Conservation (phyloP, 345 rosid species). For the Fremontodendron californicum region DNA sequence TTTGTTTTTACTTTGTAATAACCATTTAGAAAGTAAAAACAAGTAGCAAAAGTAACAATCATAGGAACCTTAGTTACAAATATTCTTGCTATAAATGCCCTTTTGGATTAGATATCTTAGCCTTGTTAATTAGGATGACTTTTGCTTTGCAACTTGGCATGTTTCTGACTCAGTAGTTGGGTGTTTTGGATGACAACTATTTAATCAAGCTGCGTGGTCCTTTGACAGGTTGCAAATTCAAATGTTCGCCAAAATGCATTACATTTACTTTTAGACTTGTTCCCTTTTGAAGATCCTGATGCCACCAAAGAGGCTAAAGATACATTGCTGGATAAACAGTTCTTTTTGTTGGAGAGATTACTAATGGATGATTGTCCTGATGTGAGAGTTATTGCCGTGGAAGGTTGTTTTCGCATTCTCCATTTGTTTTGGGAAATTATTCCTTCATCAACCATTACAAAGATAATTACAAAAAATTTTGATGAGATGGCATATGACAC, state of each 20-base stretch:
- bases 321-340: conserved; percentile 72
- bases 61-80: not conserved
- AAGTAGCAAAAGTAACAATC: not conserved
- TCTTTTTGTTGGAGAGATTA: conserved; percentile 72
- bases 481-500: conserved; percentile 72
- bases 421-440: conserved; percentile 92
- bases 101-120: not conserved
- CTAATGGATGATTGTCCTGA: conserved; percentile 85
- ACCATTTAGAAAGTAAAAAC: not conserved
- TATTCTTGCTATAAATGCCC: not conserved
- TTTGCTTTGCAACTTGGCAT: no score
- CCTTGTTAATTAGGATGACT: not conserved
- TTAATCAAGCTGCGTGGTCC: conserved; percentile 14
- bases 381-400: conserved; percentile 88
- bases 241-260: conserved; percentile 87
- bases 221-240: conserved; percentile 86
- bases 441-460: conserved; percentile 77
- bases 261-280: conserved; percentile 80
- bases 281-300: conserved; percentile 94
- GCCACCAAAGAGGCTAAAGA: conserved; percentile 86
- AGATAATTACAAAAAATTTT: conserved; percentile 52
- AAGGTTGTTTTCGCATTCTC: conserved; percentile 86
- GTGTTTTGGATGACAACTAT: conserved; percentile 5
- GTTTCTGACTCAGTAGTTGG: not conserved
- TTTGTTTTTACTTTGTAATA: not conserved